Evolutionary conservation across 108 stramenopile genomes (phyloP).

Genomic region (Seminavis robusta): DNA sequence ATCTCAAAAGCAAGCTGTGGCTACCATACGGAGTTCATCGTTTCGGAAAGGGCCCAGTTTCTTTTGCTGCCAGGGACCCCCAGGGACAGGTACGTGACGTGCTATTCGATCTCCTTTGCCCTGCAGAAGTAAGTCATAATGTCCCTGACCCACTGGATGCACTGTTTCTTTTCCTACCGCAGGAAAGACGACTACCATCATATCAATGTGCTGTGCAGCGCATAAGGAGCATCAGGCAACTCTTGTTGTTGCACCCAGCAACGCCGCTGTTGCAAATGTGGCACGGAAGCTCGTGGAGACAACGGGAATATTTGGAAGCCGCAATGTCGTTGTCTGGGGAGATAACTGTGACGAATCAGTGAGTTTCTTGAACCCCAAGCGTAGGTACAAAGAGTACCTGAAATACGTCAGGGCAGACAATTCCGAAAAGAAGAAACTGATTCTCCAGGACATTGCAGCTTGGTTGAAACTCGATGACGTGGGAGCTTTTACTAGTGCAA

Average conservation of each 20-base stretch:
- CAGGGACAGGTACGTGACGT: too few species aligned
- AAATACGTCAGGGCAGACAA: background rate
- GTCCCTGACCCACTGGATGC: background rate
- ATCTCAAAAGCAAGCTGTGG: slow-evolving; percentile 4
- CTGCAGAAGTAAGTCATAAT: background rate
- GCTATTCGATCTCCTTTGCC: background rate
- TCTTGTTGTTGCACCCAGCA: slow-evolving; percentile 84
- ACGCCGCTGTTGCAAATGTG: slow-evolving; percentile 90
- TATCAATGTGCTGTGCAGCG: slow-evolving; percentile 1
- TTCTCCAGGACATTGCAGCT: background rate
- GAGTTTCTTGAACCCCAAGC: slow-evolving; percentile 18
- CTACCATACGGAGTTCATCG: background rate
- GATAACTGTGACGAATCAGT: slow-evolving; percentile 26
- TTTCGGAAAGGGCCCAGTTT: too few species aligned
- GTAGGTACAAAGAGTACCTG: background rate
- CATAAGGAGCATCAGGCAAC: slow-evolving; percentile 16
- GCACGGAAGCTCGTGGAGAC: slow-evolving; percentile 46
- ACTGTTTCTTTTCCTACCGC: background rate
- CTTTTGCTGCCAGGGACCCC: slow-evolving; percentile 15
- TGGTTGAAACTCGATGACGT: background rate
- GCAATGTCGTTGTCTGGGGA: slow-evolving; percentile 15
- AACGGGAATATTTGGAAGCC: background rate
- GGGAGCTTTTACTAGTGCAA: background rate
- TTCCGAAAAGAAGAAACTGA: background rate
- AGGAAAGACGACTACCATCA: slow-evolving; percentile 8